A percentile compares a stretch with the other conserved stretches of the same genome.
phyloP scores from a whole-genome alignment of 495 filamentous ascomycete genomes.

The Friedmanniomyces endolithicus region DNA sequence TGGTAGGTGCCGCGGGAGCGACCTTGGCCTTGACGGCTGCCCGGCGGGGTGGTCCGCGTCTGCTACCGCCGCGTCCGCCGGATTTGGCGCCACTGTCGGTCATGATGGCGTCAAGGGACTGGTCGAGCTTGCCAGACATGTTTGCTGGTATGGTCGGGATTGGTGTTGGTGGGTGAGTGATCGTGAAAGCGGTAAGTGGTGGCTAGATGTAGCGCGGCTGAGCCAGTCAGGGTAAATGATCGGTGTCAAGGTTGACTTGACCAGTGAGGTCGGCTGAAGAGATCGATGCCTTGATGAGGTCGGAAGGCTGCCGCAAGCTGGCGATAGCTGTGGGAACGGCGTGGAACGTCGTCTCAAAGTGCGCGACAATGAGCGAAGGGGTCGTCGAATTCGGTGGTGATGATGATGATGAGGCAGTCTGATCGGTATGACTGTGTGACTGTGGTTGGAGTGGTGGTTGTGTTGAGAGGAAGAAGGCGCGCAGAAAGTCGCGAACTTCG shows the following conservation, averaged over 20 bases:
- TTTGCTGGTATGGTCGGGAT: constrained; percentile 24
- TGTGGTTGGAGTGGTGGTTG: background rate
- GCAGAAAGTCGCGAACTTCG: background rate
- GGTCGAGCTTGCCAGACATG: constrained; percentile 90
- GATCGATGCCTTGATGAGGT: background rate
- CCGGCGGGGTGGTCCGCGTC: constrained; percentile 32
- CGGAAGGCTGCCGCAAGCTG: background rate
- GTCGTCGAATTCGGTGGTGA: background rate
- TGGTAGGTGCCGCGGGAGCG: constrained; percentile 53
- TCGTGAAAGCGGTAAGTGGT: background rate
- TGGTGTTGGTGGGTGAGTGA: background rate
- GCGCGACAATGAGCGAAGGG: background rate
- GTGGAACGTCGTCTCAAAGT: background rate
- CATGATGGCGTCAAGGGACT: constrained; percentile 93
- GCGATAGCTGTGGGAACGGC: background rate
- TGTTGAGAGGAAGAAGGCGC: background rate
- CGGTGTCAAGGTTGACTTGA: background rate
- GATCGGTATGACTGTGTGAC: background rate
- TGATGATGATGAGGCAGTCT: background rate
- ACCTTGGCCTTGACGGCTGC: constrained; percentile 37
- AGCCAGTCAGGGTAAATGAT: background rate
- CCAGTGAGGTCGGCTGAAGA: background rate
- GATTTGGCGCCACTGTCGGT: constrained; percentile 52
- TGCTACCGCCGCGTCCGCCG: constrained; percentile 31
- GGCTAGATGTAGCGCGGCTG: background rate